Conservation (phyloP, 2,329 filamentous ascomycete species). For the Verticillium alfalfae region DNA sequence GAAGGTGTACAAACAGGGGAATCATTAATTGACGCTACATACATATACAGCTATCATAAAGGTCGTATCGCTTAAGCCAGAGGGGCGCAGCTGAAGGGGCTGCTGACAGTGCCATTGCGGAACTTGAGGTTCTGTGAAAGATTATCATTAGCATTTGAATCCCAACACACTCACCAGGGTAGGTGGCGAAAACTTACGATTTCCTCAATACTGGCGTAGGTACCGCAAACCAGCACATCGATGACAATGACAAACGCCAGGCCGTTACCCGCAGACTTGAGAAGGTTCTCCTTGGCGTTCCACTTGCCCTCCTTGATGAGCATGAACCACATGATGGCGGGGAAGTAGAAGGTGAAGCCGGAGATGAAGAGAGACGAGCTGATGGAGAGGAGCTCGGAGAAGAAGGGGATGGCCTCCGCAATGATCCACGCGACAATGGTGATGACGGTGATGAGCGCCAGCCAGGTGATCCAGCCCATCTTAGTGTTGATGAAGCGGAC, state of each 20-base stretch:
- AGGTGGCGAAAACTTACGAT: slow-evolving; percentile 6
- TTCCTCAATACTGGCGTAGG: slow-evolving; percentile 19
- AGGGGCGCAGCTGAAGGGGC: slow-evolving; percentile 10
- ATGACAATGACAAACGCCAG: slow-evolving; percentile 22
- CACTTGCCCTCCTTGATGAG: slow-evolving; percentile 25
- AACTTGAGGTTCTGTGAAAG: slow-evolving; percentile 7
- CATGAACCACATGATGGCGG: slow-evolving; percentile 37
- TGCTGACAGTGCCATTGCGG: slow-evolving; percentile 8
- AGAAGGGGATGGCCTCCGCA: slow-evolving; percentile 68
- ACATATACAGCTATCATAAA: neutral
- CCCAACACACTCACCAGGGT: neutral
- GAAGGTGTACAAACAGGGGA: neutral
- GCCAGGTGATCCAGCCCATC: slow-evolving; percentile 49
- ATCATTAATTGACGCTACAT: neutral
- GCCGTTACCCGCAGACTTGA: slow-evolving; percentile 16
- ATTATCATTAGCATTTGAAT: neutral
- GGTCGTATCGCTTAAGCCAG: slow-evolving; percentile 3
- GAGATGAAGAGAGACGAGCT: slow-evolving; percentile 43
- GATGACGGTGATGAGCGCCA: slow-evolving; percentile 47
- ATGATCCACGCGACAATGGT: slow-evolving; percentile 66
- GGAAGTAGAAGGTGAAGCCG: slow-evolving; percentile 34
- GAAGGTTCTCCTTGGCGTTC: slow-evolving; percentile 21
- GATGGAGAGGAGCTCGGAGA: slow-evolving; percentile 59
- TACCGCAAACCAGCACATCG: slow-evolving; percentile 24
- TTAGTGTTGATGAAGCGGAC: slow-evolving; percentile 41